phyloP scores from a whole-genome alignment of 2,329 filamentous ascomycete species.

The Neofusicoccum cordaticola region DNA sequence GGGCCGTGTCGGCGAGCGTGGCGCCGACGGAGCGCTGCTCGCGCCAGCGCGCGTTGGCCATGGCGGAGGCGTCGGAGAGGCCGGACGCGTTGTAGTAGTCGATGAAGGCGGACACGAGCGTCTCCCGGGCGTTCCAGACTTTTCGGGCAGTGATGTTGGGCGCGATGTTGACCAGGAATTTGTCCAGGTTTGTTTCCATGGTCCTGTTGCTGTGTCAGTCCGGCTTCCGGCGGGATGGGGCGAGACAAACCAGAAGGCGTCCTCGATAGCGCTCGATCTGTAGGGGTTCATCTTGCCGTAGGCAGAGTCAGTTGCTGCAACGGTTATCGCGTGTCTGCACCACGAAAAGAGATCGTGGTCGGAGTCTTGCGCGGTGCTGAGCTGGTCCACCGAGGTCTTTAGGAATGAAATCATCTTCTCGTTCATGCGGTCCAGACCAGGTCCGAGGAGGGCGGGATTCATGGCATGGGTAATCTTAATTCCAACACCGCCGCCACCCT shows the following conservation, averaged over 20 bases:
- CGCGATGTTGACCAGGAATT: constrained; percentile 24
- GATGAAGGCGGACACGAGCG: constrained; percentile 36
- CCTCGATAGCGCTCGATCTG: constrained; percentile 32
- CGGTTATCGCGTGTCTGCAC: constrained; percentile 32
- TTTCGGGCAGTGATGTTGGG: constrained; percentile 33
- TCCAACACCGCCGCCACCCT: constrained; percentile 1
- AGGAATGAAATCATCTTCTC: constrained; percentile 34
- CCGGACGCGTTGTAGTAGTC: constrained; percentile 41
- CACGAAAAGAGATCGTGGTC: constrained; percentile 18
- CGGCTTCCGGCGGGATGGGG: no score
- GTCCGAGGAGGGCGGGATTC: constrained; percentile 31
- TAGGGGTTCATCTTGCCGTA: constrained; percentile 46
- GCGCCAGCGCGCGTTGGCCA: constrained; percentile 39
- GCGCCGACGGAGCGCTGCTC: constrained; percentile 32
- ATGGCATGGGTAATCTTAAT: constrained; percentile 35
- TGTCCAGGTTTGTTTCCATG: constrained; percentile 28
- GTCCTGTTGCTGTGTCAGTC: constrained; percentile 20
- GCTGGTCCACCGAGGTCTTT: constrained; percentile 20
- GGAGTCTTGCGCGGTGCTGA: constrained; percentile 19
- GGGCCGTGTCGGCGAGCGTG: constrained; percentile 36
- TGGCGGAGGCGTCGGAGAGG: constrained; percentile 37
- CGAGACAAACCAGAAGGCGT: constrained; percentile 35
- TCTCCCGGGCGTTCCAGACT: constrained; percentile 31
- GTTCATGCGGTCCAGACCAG: constrained; percentile 37
- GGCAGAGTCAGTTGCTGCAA: constrained; percentile 39